These are phyloP conservation scores for Cryptosporidium baileyi DNA, from an alignment of 169 alveolate species.

Conservation along the genomic window DNA sequence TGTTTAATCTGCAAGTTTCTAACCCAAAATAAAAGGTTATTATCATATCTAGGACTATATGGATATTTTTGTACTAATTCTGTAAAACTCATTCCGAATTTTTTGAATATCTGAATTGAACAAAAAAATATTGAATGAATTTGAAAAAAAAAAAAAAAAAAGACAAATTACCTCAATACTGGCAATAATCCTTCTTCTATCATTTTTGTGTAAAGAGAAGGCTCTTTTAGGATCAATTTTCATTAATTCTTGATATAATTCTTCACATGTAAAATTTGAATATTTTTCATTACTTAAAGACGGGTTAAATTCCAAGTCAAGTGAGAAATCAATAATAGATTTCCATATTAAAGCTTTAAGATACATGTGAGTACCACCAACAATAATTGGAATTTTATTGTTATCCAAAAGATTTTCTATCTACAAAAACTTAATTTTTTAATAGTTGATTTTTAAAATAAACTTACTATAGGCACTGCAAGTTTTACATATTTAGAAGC, in stretches of 20 bases:
- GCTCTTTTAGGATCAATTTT: constrained; percentile 56
- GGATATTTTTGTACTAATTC: neutral
- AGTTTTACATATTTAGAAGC: constrained; percentile 18
- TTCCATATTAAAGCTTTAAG: constrained; percentile 49
- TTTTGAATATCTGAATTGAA: constrained; percentile 1
- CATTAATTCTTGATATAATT: neutral
- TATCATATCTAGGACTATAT: constrained; percentile 11
- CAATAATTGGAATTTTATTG: constrained; percentile 16
- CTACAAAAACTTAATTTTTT: neutral
- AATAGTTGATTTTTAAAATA: neutral
- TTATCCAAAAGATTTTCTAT: neutral
- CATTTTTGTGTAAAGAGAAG: constrained; percentile 2
- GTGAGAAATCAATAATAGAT: constrained; percentile 9
- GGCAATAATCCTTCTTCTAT: constrained; percentile 42
- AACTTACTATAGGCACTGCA: constrained; percentile 49
- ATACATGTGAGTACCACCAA: constrained; percentile 66
- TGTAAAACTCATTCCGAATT: neutral
- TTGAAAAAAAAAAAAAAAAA: neutral
- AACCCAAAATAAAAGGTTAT: constrained; percentile 25
- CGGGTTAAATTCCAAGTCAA: neutral
- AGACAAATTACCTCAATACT: constrained; percentile 51
- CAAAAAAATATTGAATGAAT: neutral
- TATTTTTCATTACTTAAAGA: constrained; percentile 49
- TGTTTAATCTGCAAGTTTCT: neutral
- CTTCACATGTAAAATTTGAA: neutral